Base-by-base conservation (phyloP, 2,329 filamentous ascomycete genomes). In the Arthroderma sp. region DNA sequence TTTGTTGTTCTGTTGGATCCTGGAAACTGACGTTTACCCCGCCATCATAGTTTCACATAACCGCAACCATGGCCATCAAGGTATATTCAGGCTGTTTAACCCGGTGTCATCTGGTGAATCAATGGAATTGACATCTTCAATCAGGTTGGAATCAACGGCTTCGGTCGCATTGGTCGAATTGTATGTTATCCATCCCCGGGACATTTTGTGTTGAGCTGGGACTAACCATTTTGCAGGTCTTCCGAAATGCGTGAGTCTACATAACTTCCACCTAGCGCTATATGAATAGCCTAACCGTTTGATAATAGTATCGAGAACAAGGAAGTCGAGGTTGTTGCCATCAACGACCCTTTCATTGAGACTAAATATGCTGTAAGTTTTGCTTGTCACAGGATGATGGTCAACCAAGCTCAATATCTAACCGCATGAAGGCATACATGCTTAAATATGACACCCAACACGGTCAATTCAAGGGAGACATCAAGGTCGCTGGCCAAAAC, bases 311-410 rank as follows among this genome's bases (percentile, higher is more conserved):
- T 93, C 66, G 83, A 93, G 80, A 83, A 89, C 73, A 71, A 77
- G 61, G 83, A 93, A 49, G 84, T 96, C 65, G 78, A 94, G 62
- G 77, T 98, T 61, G 86, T 95, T 62, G 89, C 91, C 61, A 86
- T 95, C 74, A 96, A 98, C 78, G 91, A 96, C 70, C 91, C 91
- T 61, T 96, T 98, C 83, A 96, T 98, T 73, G 88, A 95, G 73
- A 79, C 85, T 62, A 74, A 88, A 70, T 96, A 96, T 73, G 91
- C 91, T 70, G 89, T 94, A 81, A 76, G 87, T 83, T 46, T 39
- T 36, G 30, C 27, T 38, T 48, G 37, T 8, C 10, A 29, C 1
- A 29, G 48, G 29, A 31, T 22, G 46, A 32, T 11, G 7, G 29
- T 15, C 33, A 29, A 44, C 44, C 27, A 15, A 37, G 47, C 40